phyloP scores from a whole-genome alignment of 371 early-diverging fungal species.

The Mucor lusitanicus region DNA sequence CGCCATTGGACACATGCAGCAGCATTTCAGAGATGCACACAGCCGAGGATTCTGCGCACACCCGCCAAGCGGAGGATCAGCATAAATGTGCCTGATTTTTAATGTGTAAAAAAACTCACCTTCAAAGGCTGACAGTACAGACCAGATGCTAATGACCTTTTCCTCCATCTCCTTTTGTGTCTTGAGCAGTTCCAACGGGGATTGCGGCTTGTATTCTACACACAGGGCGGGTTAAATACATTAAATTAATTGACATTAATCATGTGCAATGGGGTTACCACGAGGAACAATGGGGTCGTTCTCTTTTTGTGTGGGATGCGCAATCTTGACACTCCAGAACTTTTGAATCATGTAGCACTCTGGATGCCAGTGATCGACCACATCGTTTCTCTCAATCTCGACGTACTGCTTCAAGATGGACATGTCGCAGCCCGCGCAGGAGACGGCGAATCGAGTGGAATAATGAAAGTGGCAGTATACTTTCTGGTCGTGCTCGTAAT shows the following conservation, averaged over 20 bases:
- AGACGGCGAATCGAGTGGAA: constrained; percentile 83
- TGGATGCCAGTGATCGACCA: constrained; percentile 93
- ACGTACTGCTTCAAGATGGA: constrained; percentile 93
- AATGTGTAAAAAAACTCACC: constrained; percentile 6
- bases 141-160: constrained; percentile 85
- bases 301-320: constrained; percentile 26
- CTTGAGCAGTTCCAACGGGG: constrained; percentile 21
- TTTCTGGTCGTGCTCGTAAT: constrained; percentile 91
- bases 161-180: constrained; percentile 63
- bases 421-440: constrained; percentile 92
- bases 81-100: not conserved
- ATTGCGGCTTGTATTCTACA: constrained; percentile 21
- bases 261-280: not conserved
- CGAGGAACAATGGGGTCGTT: constrained; percentile 7
- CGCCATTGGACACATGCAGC: constrained; percentile 89
- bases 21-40: constrained; percentile 97
- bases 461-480: constrained; percentile 96
- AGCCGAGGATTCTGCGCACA: constrained; percentile 82
- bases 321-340: constrained; percentile 79
- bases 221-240: not conserved
- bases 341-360: constrained; percentile 98
- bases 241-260: not conserved
- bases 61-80: not conserved
- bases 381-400: constrained; percentile 79
- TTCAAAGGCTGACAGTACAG: constrained; percentile 90